Evolutionary conservation across 768 basidiomycete genomes (phyloP).

Genomic region (Lentinula lateritia): DNA sequence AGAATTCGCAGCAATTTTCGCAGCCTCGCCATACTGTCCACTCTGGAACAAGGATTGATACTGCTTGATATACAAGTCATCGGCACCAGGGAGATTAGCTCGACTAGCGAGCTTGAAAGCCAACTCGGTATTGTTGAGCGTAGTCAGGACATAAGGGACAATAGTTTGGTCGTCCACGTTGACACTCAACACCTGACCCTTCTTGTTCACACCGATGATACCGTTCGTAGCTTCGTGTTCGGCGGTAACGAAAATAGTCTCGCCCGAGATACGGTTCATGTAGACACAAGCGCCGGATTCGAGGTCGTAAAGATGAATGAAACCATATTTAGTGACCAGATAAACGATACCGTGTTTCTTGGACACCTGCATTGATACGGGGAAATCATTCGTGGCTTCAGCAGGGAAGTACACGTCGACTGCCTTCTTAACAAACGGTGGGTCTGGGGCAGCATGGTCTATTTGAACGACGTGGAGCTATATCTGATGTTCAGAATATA

Average conservation of each 20-base stretch:
- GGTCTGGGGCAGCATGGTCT: slow-evolving; percentile 89
- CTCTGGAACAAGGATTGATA: slow-evolving; percentile 87
- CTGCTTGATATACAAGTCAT: slow-evolving; percentile 92
- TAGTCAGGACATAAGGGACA: slow-evolving; percentile 89
- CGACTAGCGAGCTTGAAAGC: slow-evolving; percentile 97
- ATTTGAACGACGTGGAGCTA: slow-evolving; percentile 98
- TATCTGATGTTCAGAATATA: not conserved
- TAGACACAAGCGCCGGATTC: slow-evolving; percentile 97
- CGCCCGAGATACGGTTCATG: slow-evolving; percentile 99
- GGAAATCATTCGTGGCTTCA: slow-evolving; percentile 97
- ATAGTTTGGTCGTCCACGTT: slow-evolving; percentile 95
- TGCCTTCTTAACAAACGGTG: slow-evolving; percentile 93
- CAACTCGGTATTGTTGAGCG: slow-evolving; percentile 94
- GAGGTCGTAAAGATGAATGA: slow-evolving; percentile 98
- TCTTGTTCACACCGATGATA: slow-evolving; percentile 99
- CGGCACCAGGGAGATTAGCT: slow-evolving; percentile 94
- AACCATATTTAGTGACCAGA: slow-evolving; percentile 97
- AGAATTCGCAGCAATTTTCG: slow-evolving; percentile 96
- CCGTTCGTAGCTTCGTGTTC: slow-evolving; percentile 92
- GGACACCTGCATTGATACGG: slow-evolving; percentile 99
- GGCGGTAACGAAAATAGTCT: slow-evolving; percentile 98
- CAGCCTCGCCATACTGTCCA: slow-evolving; percentile 89
- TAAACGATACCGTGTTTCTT: slow-evolving; percentile 95
- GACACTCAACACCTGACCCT: slow-evolving; percentile 96
- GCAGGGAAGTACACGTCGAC: slow-evolving; percentile 99